Evolutionary conservation across 2,329 filamentous ascomycete genomes (phyloP).

Genomic region (Ophiostoma tasmaniense): DNA sequence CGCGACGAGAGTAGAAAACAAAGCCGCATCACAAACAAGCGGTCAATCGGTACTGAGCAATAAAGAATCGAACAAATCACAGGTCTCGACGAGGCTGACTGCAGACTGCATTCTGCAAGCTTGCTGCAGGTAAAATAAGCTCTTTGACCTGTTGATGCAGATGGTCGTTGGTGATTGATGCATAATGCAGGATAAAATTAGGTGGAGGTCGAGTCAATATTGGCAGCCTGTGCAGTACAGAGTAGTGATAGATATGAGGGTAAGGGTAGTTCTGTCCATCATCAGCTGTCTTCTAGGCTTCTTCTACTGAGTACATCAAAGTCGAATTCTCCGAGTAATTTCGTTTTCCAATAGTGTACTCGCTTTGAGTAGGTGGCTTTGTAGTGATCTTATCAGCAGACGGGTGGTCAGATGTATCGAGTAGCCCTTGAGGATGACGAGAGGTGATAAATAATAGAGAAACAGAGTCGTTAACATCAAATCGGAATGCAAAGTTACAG

Average conservation of each 20-base stretch:
- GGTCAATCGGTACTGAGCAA: background rate
- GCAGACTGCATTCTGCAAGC: background rate
- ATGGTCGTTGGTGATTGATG: background rate
- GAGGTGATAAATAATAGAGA: no score
- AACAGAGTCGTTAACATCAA: no score
- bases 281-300: background rate
- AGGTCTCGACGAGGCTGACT: background rate
- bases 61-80: background rate
- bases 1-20: background rate
- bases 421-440: no score
- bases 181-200: background rate
- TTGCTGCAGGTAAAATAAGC: constrained; percentile 1
- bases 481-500: background rate
- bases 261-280: background rate
- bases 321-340: background rate
- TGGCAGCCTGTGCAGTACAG: no score
- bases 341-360: background rate
- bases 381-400: background rate
- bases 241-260: background rate
- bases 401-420: background rate
- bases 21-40: background rate
- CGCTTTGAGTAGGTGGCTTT: background rate
- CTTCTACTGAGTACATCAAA: background rate
- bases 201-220: background rate
- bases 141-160: background rate